Evolutionary conservation across 345 rosid species (phyloP).

Genomic region (Arabis alpina): DNA sequence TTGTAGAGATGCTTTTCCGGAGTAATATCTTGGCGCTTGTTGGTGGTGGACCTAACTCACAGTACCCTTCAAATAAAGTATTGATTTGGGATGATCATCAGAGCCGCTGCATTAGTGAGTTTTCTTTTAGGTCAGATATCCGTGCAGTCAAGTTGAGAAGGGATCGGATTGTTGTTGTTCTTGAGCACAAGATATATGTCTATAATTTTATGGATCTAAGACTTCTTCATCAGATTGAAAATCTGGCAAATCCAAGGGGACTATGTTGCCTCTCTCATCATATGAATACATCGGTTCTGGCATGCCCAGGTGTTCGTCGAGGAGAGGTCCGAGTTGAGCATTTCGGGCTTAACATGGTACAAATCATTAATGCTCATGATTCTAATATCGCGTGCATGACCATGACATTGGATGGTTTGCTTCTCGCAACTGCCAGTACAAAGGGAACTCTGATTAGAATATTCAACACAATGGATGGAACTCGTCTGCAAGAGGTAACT

Average conservation of each 20-base stretch:
- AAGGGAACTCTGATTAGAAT: constrained; percentile 91
- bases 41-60: constrained; percentile 71
- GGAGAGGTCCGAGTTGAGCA: constrained; percentile 86
- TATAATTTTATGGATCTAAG: constrained; percentile 73
- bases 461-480: constrained; percentile 93
- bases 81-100: constrained; percentile 94
- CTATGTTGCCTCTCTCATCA: constrained; percentile 88
- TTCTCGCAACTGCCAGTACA: constrained; percentile 91
- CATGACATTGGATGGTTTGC: constrained; percentile 84
- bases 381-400: constrained; percentile 78
- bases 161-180: constrained; percentile 78
- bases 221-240: constrained; percentile 89
- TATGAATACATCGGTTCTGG: constrained; percentile 73
- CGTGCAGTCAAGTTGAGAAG: constrained; percentile 77
- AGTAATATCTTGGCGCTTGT: constrained; percentile 88
- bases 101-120: constrained; percentile 83
- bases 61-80: constrained; percentile 81
- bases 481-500: constrained; percentile 82
- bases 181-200: constrained; percentile 87
- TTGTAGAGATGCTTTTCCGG: constrained; percentile 93
- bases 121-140: constrained; percentile 77
- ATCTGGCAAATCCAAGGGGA: constrained; percentile 79
- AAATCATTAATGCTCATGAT: constrained; percentile 77
- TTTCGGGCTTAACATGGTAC: constrained; percentile 77
- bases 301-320: constrained; percentile 81